These are phyloP conservation scores for Lichtheimia corymbifera DNA, from an alignment of 371 early-diverging fungal species.

Conservation along the genomic window DNA sequence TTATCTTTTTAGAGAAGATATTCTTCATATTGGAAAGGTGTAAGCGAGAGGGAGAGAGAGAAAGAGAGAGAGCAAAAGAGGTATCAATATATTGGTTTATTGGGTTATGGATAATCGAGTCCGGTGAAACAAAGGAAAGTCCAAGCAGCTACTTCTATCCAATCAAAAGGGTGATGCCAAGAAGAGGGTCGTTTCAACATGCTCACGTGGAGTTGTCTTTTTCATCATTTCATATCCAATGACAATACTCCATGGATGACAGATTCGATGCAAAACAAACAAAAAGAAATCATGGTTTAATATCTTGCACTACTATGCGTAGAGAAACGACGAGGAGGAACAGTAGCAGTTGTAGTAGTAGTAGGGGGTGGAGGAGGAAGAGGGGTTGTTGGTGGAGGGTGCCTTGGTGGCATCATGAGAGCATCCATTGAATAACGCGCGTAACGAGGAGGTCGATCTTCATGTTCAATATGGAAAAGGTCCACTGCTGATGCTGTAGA, in stretches of 20 bases:
- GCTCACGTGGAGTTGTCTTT: no score
- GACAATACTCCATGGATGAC: no score
- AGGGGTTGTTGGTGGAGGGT: constrained; percentile 14
- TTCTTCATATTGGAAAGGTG: constrained; percentile 1
- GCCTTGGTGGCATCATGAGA: constrained; percentile 6
- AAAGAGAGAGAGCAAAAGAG: neutral
- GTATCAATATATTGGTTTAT: neutral
- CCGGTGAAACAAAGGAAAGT: no score
- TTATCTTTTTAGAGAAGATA: constrained; percentile 47
- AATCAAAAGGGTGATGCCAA: no score
- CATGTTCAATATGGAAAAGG: constrained; percentile 10
- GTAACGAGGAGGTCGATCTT: constrained; percentile 1
- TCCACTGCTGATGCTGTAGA: constrained; percentile 6
- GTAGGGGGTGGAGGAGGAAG: constrained; percentile 11
- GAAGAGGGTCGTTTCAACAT: no score
- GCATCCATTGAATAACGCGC: neutral
- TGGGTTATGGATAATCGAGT: constrained; percentile 1
- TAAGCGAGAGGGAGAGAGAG: no score
- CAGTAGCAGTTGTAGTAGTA: neutral
- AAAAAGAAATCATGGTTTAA: neutral
- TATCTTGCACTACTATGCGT: neutral
- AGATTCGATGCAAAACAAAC: neutral
- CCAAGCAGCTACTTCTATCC: no score
- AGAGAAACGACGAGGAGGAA: neutral
- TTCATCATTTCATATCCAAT: no score